Base-by-base conservation (phyloP, 768 basidiomycete species). In the Mycena polygramma region DNA sequence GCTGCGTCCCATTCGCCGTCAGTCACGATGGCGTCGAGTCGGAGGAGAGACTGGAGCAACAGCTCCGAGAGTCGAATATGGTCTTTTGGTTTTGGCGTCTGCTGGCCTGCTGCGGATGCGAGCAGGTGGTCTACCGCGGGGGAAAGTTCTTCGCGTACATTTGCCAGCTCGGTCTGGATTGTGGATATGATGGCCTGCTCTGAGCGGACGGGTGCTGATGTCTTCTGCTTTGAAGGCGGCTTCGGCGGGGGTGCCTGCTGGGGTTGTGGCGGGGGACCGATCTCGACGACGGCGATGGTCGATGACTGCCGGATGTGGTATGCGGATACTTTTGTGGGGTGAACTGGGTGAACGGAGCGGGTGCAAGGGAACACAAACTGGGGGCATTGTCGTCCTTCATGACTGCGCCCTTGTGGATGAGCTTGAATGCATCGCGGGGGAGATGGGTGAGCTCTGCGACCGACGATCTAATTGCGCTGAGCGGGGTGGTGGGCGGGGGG, bases 321-420 rank as follows among this genome's bases (percentile, higher is more conserved):
- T 2, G 92, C 84, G 15, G 94, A 90, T 72, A 97, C 91, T 91
- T 74, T 60, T 48, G 53, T 41, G 55, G 43, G 64, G 57, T 76
- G 43, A 76, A 63, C 68, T 39, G 35, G n/a, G 22, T 53, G 41
- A 67, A 22, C 57, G 24, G 49, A 51, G 51, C 43, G 22, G 19
- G 68, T 48, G 9, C 57, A 52, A 4, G 15, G 20, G 49, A 45
- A 46, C 43, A 77, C 87, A 82, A 73, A 93, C 91, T 81, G 54
- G 91, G 87, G 10, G 89, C 87, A 67, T 82, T 78, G 78, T 96
- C 91, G 77, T 97, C 95, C 74, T 91, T 92, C 88, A 98, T 92
- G 79, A 98, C 88, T 2, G 94, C 96, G 46, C 97, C 97, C 54
- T 92, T 89, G 82, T 93, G 91, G 72, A 99, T 90, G 76, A 99